Conservation (phyloP, 768 basidiomycete species). For the Pleurotus sapidus region DNA sequence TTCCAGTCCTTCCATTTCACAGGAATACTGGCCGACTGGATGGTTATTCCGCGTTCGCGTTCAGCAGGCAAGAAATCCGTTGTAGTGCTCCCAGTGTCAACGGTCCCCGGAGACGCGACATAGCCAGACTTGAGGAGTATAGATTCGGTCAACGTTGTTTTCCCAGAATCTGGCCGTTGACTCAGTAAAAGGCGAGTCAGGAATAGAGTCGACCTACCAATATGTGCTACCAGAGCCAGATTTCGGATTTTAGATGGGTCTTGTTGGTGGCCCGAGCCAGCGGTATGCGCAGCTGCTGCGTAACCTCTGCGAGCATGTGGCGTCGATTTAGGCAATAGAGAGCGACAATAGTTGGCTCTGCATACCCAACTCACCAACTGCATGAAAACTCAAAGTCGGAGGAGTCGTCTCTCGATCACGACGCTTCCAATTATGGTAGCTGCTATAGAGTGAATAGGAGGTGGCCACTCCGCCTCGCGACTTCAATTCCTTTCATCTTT, state of each 20-base stretch:
- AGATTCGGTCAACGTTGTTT: slow-evolving; percentile 88
- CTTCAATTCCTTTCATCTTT: background rate
- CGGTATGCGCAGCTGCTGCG: background rate
- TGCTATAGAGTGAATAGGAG: background rate
- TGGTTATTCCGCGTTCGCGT: slow-evolving; percentile 87
- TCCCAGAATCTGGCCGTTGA: slow-evolving; percentile 70
- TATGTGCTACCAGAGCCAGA: slow-evolving; percentile 87
- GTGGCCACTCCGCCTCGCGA: background rate
- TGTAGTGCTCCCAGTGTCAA: slow-evolving; percentile 87
- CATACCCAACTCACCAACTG: background rate
- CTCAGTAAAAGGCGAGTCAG: slow-evolving; percentile 2
- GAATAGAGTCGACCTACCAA: slow-evolving; percentile 43
- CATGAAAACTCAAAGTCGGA: background rate
- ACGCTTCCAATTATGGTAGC: background rate
- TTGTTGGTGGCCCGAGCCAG: slow-evolving; percentile 1
- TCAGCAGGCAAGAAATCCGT: slow-evolving; percentile 91
- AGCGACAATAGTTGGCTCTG: background rate
- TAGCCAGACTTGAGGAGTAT: slow-evolving; percentile 76
- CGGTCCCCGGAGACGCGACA: slow-evolving; percentile 71
- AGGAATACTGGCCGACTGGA: slow-evolving; percentile 90
- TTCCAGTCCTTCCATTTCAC: slow-evolving; percentile 83
- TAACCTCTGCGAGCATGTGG: background rate
- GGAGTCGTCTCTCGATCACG: background rate
- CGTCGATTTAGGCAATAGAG: background rate
- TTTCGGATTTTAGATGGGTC: slow-evolving; percentile 58